These are phyloP conservation scores for Lachancea dasiensis DNA, from an alignment of 805 yeast genomes.

Conservation along the genomic window DNA sequence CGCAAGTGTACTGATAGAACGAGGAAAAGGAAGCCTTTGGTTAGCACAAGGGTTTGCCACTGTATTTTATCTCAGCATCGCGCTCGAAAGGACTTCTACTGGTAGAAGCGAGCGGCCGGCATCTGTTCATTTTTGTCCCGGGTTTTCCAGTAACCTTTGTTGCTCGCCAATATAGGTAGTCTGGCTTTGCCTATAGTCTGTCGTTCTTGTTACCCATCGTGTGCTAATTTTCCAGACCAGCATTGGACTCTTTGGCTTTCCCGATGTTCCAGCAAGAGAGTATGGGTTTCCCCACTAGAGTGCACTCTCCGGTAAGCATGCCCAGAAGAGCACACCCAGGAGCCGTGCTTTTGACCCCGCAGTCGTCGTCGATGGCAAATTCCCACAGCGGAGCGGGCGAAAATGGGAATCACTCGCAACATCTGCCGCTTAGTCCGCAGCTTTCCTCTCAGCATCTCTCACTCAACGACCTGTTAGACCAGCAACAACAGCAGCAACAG, in stretches of 20 bases:
- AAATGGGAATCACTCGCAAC: conserved; percentile 3
- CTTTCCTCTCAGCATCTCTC: conserved; percentile 14
- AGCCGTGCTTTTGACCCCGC: conserved; percentile 35
- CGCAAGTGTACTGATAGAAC: too few species aligned
- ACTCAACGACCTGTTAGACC: conserved; percentile 23
- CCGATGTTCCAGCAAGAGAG: conserved; percentile 9
- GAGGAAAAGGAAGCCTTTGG: too few species aligned
- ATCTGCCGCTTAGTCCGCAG: conserved; percentile 11
- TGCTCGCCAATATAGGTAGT: too few species aligned
- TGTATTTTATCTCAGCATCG: too few species aligned
- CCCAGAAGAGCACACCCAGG: conserved; percentile 37
- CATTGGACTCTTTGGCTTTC: too few species aligned
- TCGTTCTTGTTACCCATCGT: too few species aligned
- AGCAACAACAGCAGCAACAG: too few species aligned
- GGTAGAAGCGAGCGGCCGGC: conserved; percentile 7
- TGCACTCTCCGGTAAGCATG: conserved; percentile 25
- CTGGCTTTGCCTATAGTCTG: too few species aligned
- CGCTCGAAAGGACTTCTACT: conserved; percentile 7
- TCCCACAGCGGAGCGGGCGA: conserved; percentile 13
- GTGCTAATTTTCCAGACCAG: too few species aligned
- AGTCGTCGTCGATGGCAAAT: conserved; percentile 20
- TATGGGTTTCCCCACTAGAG: conserved; percentile 18
- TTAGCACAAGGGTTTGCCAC: too few species aligned
- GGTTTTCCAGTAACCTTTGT: too few species aligned
- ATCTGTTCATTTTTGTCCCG: background rate